phyloP scores from a whole-genome alignment of 2,329 filamentous ascomycete species.

The Endoconidiophora polonica region DNA sequence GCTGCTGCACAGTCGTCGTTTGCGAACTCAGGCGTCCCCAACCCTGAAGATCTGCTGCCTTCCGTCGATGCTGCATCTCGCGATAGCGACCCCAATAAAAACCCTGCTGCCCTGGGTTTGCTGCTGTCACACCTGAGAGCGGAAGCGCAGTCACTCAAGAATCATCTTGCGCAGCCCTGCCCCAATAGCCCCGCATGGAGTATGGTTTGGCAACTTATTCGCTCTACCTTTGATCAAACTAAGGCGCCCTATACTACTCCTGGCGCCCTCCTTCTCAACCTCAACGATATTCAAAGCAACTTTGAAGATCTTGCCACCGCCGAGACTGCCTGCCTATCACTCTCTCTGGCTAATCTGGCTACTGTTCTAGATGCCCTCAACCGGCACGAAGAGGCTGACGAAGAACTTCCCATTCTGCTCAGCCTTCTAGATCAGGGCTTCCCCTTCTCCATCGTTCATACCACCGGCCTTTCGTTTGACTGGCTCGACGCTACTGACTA shows the following conservation, averaged over 20 bases:
- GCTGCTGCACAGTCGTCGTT: slow-evolving; percentile 15
- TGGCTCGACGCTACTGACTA: slow-evolving; percentile 14
- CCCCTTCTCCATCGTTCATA: slow-evolving; percentile 18
- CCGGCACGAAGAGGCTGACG: slow-evolving; percentile 10
- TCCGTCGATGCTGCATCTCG: slow-evolving; percentile 6
- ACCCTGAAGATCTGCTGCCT: slow-evolving; percentile 9
- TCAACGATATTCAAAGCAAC: slow-evolving; percentile 12
- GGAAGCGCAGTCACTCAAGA: slow-evolving; percentile 18
- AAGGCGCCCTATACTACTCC: slow-evolving; percentile 18
- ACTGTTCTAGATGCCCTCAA: slow-evolving; percentile 19
- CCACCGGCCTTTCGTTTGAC: slow-evolving; percentile 12
- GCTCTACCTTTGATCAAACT: slow-evolving; percentile 15
- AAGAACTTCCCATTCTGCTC: slow-evolving; percentile 18
- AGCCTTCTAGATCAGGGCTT: slow-evolving; percentile 20
- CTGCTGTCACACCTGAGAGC: slow-evolving; percentile 18
- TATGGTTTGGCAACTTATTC: slow-evolving; percentile 13
- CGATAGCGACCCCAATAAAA: not conserved
- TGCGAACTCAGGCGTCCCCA: slow-evolving; percentile 11
- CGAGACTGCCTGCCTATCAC: slow-evolving; percentile 11
- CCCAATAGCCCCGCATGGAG: slow-evolving; percentile 13
- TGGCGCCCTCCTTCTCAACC: slow-evolving; percentile 19
- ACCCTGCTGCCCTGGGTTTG: slow-evolving; percentile 15
- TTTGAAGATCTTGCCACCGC: slow-evolving; percentile 2
- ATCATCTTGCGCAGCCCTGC: slow-evolving; percentile 15
- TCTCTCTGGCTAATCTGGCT: slow-evolving; percentile 23